Evolutionary conservation across 2,329 filamentous ascomycete genomes (phyloP).

Genomic region (Parafenestella ontariensis): DNA sequence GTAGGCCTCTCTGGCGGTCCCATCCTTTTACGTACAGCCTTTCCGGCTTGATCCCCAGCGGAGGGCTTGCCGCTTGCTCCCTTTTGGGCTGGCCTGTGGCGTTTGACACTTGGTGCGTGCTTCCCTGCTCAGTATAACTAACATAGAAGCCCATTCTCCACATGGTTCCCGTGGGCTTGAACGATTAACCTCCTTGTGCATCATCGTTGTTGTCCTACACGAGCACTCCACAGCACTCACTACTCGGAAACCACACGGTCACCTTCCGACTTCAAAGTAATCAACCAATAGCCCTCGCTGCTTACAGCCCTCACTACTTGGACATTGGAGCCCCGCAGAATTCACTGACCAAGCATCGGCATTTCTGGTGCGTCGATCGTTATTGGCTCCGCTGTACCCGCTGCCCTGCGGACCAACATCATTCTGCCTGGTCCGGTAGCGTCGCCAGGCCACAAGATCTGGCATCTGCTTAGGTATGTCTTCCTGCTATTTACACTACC

Average conservation of each 20-base stretch:
- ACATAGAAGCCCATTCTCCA: conserved; percentile 29
- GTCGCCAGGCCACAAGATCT: conserved; percentile 6
- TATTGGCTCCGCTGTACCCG: conserved; percentile 34
- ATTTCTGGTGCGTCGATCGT: conserved; percentile 35
- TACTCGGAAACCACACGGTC: conserved; percentile 16
- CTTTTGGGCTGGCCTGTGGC: conserved; percentile 28
- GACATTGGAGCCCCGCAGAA: conserved; percentile 18
- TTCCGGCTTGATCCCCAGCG: conserved; percentile 30
- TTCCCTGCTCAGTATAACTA: conserved; percentile 25
- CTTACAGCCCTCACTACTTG: conserved; percentile 15
- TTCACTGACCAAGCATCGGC: conserved; percentile 35
- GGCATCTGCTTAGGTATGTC: conserved; percentile 9
- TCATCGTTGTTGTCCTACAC: conserved; percentile 15
- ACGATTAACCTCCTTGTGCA: conserved; percentile 21
- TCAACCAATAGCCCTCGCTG: conserved; percentile 8
- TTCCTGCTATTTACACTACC: not conserved
- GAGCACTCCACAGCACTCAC: conserved; percentile 19
- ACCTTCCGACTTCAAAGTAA: conserved; percentile 9
- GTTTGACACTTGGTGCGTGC: conserved; percentile 46
- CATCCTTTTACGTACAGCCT: conserved; percentile 40
- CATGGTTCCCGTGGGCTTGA: conserved; percentile 31
- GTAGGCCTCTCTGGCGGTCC: conserved; percentile 30
- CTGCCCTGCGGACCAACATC: conserved; percentile 26
- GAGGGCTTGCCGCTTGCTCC: conserved; percentile 33
- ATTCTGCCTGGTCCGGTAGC: conserved; percentile 26